A percentile compares a stretch with the other conserved stretches of the same genome.
Evolutionary conservation across 805 yeast genomes (phyloP).

Genomic region (Starmerella powellii): DNA sequence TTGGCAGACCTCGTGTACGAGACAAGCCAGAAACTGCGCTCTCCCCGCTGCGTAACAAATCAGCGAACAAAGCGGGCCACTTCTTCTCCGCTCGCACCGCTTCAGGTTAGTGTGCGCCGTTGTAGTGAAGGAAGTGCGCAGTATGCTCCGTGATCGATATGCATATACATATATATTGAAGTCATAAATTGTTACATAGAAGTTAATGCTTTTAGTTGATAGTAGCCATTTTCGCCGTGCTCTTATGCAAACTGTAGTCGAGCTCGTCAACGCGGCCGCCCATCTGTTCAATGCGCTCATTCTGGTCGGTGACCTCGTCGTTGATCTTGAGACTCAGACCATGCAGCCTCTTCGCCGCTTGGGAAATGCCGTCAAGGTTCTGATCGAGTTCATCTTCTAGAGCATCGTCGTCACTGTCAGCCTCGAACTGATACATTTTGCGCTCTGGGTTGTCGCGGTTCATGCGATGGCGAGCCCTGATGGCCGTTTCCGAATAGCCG

Average conservation of each 20-base stretch:
- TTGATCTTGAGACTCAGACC: slow-evolving; percentile 61
- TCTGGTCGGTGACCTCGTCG: slow-evolving; percentile 69
- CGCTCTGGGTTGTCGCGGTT: slow-evolving; percentile 33
- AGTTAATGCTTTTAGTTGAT: slow-evolving; percentile 20
- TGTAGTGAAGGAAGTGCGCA: no score
- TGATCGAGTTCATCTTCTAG: slow-evolving; percentile 77
- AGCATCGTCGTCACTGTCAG: slow-evolving; percentile 85
- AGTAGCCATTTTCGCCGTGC: slow-evolving; percentile 50
- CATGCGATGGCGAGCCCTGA: slow-evolving; percentile 42
- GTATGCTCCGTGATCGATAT: no score
- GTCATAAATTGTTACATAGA: no score
- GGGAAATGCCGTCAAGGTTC: slow-evolving; percentile 67
- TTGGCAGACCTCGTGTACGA: no score
- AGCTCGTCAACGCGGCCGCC: slow-evolving; percentile 75
- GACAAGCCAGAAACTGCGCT: no score
- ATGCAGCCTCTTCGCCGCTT: slow-evolving; percentile 57
- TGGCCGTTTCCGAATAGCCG: slow-evolving; percentile 24
- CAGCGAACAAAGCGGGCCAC: no score
- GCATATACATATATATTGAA: no score
- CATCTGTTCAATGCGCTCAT: slow-evolving; percentile 55
- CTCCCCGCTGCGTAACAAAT: no score
- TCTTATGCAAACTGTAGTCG: slow-evolving; percentile 73
- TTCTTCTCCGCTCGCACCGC: no score
- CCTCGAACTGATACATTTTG: slow-evolving; percentile 38
- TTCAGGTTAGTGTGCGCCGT: no score